A percentile compares a stretch with the other conserved stretches of the same genome.
These are phyloP conservation scores for Fusarium falciforme DNA, from an alignment of 2,329 filamentous ascomycete genomes.

Conservation along the genomic window DNA sequence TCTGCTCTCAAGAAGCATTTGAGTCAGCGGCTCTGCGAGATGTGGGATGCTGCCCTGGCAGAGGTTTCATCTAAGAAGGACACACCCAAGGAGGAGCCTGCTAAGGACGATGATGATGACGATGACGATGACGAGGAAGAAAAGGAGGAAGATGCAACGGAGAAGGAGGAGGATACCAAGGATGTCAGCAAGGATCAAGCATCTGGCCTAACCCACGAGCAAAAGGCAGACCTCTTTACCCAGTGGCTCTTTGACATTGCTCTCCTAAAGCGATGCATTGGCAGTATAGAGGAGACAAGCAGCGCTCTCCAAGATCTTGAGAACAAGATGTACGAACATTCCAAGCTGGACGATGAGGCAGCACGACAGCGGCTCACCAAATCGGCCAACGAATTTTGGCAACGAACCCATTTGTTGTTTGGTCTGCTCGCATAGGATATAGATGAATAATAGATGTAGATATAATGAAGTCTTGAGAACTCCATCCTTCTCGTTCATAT, in stretches of 20 bases:
- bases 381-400: conserved; percentile 81
- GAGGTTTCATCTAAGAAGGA: conserved; percentile 27
- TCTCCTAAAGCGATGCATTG: conserved; percentile 61
- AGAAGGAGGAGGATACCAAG: conserved; percentile 15
- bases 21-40: conserved; percentile 59
- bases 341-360: conserved; percentile 62
- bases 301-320: conserved; percentile 58
- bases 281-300: conserved; percentile 39
- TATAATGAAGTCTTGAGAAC: background rate
- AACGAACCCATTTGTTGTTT: conserved; percentile 84
- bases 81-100: conserved; percentile 10
- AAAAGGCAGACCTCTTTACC: conserved; percentile 60
- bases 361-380: conserved; percentile 67
- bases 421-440: conserved; percentile 70
- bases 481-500: background rate
- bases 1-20: conserved; percentile 70
- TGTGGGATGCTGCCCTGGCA: conserved; percentile 60
- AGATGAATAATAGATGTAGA: conserved; percentile 18
- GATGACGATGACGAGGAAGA: conserved; percentile 16
- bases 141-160: conserved; percentile 6
- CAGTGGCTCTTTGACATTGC: conserved; percentile 73
- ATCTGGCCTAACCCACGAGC: conserved; percentile 30
- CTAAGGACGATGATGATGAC: conserved; percentile 14
- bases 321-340: conserved; percentile 56
- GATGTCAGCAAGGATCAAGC: conserved; percentile 1